Base-by-base conservation (phyloP, 495 filamentous ascomycete genomes). In the Lophiostoma macrostomum region DNA sequence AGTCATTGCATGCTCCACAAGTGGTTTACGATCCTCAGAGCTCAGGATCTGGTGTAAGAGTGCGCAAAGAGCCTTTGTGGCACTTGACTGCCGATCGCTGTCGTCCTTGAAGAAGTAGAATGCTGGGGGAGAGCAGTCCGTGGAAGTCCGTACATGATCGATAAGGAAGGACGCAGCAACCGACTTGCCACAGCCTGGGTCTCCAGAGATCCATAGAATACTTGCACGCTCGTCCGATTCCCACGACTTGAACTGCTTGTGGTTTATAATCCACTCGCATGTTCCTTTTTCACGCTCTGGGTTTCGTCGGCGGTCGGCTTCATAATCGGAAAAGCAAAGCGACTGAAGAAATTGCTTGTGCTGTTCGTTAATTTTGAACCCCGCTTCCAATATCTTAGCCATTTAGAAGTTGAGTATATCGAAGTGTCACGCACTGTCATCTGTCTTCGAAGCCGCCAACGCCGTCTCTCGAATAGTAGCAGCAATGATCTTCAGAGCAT, bases 91-190 rank as follows among this genome's bases (percentile, higher is more conserved):
- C 16, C 77, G 69, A 10, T 65, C 60, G 29, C 67, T 68, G 53
- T 75, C 74, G 31, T 80, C 77, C 42, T 80, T 81, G 67, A 84
- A 81, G 60, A 82, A 82, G 64, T 80, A 83, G 60, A 76, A 80
- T 46, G 74, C 77, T 3, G 55, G 63, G 1, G 66, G 37, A 55
- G 8, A 11, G 2, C 25, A 4, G 25, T 34, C 20, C 3, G 38
- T 44, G 28, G 2, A 36, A 1, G 14, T 8, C 19, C 44, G 29
- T 14, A 35, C 39, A 6, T 16, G 24, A 45, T 82, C 73, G 5
- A 76, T 50, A 1, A 82, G 57, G 30, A 69, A 67, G 41, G 65
- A 76, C 11, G 74, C 63, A 29, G 78, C 43, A n/a, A 78, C 78
- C 2, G 78, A 78, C 53, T 80, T 82, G 8, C 79, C 78, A 55